Evolutionary conservation across 2,329 filamentous ascomycete species (phyloP), one percentile per base, ranked within the genome.

Genomic region (Nemania sp.): DNA sequence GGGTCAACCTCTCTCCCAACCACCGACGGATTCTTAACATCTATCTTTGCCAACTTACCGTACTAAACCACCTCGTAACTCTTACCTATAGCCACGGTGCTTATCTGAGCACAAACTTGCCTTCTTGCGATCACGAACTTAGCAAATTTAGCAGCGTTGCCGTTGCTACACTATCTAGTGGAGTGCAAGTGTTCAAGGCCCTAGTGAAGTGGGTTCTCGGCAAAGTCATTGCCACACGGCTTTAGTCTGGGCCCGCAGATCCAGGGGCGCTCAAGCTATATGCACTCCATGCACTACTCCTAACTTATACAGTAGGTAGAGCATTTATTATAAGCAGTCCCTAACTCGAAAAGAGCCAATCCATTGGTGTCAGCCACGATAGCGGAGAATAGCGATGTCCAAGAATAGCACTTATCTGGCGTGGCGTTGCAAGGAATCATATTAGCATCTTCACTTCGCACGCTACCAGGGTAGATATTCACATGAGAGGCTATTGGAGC

Each of bases 391-490:
- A n/a, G 20, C 42, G 13, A 18, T 25, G 52, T 59, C 60, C 47
- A 62, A 62, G 56, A 62, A 59, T 62, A 62, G 60, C 25, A 29
- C 25, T 29, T 29, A 29, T 29, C 25, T 29, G 7, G 25, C 25
- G 25, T 29, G 25, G 25, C 25, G 3, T 29, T 29, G 25, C 25
- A 29, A 29, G 7, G 25, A 29, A 29, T 29, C 3, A 29, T 29
- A 29, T 29, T 29, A 29, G 25, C 25, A 29, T 29, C 25, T 29
- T 29, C 25, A 29, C 25, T 4, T 29, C 25, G n/a, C n/a, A n/a
- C n/a, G n/a, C n/a, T n/a, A n/a, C n/a, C n/a, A n/a, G n/a, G n/a
- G n/a, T n/a, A 29, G 25, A 3, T 29, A 29, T 29, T 29, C 25
- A 3, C 25, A 29, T 7, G 3, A 29, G 25, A 39, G 35, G 5